Percentiles rank a stretch among this genome's conserved stretches.
Conservation (phyloP, 139 green algal species). For the Monoraphidium neglectum region DNA sequence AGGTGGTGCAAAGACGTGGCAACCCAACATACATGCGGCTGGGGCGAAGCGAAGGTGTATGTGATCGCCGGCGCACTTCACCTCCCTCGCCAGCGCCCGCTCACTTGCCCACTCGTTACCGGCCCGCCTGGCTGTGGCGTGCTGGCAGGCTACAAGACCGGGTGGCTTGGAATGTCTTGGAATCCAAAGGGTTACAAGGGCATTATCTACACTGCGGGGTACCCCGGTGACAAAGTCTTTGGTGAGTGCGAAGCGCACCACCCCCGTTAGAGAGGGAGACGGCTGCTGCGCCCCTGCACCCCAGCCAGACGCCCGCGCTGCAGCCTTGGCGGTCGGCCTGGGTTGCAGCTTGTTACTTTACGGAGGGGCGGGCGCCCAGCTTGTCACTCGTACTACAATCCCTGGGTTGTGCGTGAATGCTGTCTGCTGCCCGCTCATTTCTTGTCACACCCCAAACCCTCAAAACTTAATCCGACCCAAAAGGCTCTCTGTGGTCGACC, state of each 20-base stretch:
- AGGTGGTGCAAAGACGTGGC: no score
- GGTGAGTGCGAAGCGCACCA: neutral
- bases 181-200: neutral
- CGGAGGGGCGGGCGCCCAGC: neutral
- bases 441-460: neutral
- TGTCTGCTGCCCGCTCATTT: neutral
- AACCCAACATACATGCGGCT: no score
- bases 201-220: neutral
- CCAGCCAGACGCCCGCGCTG: neutral
- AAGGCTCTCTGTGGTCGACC: slow-evolving; percentile 5
- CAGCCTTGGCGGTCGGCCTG: neutral
- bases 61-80: no score
- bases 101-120: no score
- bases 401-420: neutral
- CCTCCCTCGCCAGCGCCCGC: no score
- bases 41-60: no score
- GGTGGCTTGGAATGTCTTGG: slow-evolving; percentile 3
- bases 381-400: neutral
- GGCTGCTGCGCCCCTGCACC: neutral
- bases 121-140: no score
- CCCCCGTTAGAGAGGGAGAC: neutral
- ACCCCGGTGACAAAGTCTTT: neutral
- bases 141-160: neutral
- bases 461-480: no score
- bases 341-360: neutral